Evolutionary conservation across 1,139 yeast genomes (phyloP).

Genomic region (Debaryomyces sp.): DNA sequence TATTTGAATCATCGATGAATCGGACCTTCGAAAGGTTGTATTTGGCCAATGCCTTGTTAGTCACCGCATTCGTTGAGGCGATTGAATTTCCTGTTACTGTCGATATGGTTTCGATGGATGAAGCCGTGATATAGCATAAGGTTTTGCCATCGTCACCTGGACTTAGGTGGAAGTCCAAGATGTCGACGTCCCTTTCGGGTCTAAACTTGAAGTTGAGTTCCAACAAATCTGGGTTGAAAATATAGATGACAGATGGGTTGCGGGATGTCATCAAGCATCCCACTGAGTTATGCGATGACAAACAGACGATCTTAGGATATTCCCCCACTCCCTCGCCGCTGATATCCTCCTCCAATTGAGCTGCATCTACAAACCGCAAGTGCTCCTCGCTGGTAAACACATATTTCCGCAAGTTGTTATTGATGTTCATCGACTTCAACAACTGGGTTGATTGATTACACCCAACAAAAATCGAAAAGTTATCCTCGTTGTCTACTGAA

Average conservation of each 20-base stretch:
- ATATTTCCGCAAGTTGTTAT: slow-evolving; percentile 74
- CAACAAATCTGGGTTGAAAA: slow-evolving; percentile 60
- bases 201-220: slow-evolving; percentile 31
- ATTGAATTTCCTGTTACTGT: slow-evolving; percentile 46
- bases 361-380: slow-evolving; percentile 61
- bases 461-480: slow-evolving; percentile 63
- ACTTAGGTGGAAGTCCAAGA: slow-evolving; percentile 32
- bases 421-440: slow-evolving; percentile 60
- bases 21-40: slow-evolving; percentile 59
- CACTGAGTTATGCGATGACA: slow-evolving; percentile 55
- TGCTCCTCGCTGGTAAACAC: slow-evolving; percentile 58
- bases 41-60: slow-evolving; percentile 30
- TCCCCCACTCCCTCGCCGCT: slow-evolving; percentile 41
- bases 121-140: slow-evolving; percentile 59
- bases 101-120: slow-evolving; percentile 55
- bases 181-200: slow-evolving; percentile 23
- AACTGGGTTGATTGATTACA: slow-evolving; percentile 66
- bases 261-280: slow-evolving; percentile 69
- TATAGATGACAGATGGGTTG: slow-evolving; percentile 58
- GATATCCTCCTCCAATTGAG: slow-evolving; percentile 48
- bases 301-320: slow-evolving; percentile 59
- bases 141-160: slow-evolving; percentile 51
- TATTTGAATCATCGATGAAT: slow-evolving; percentile 55
- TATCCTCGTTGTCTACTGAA: slow-evolving; percentile 27
- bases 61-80: slow-evolving; percentile 29